Base-by-base conservation (phyloP, 2,329 filamentous ascomycete genomes). In the Tympanopsis confertula region DNA sequence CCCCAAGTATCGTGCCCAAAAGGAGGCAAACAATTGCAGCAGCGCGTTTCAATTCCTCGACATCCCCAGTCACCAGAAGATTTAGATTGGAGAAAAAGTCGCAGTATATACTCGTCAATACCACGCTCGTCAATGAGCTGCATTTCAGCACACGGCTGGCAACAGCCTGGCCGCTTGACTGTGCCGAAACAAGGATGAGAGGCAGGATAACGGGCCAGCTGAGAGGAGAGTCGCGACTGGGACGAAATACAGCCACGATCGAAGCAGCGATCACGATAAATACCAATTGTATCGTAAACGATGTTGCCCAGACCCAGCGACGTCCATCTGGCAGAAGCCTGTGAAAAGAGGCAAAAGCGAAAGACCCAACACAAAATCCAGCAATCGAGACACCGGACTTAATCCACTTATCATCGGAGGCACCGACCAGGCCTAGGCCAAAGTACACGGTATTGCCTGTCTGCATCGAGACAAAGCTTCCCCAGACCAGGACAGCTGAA, bases 371-470 rank as follows among this genome's bases (percentile, higher is more conserved):
- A 55, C 79, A 83, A 59, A 89, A 89, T 43, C 66, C 76, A 19
- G 62, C 57, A 17, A 89, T 78, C 0, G 82, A 86, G 5, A 72
- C 70, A n/a, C 71, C 67, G 0, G 83, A 83, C 45, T 85, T 84
- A 50, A 82, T 69, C 78, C 78, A 85, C 14, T 68, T 70, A 5
- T 63, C 64, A 38, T 66, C 59, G 24, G 49, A 48, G 12, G 75
- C 69, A 0, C 73, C 70, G 5, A 74, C 67, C n/a, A 87, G 62
- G 3, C 84, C 84, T 3, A 88, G 69, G 5, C 82, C 84, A 13
- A 87, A 65, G 53, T 86, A 89, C 35, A 89, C 74, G 4, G 84
- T 87, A 56, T 89, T 89, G 74, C 82, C 82, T 20, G 83, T 88
- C 52, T 88, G 84, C 83, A 88, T 88, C 48, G 78, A 84, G 29